phyloP scores from a whole-genome alignment of 441 rosid genomes.

The Populus tomentosa region DNA sequence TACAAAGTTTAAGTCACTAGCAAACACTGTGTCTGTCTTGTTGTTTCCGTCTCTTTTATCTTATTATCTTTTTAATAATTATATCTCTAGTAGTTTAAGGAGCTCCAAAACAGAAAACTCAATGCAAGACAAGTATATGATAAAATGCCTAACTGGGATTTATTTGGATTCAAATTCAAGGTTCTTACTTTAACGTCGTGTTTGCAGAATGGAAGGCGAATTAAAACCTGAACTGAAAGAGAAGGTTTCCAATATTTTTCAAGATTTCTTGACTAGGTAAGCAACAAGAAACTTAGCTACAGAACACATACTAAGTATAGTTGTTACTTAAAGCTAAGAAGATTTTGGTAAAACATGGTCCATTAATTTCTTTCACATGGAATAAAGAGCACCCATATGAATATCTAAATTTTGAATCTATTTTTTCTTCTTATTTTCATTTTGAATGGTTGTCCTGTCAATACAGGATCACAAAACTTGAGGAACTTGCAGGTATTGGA shows the following conservation, averaged over 20 bases:
- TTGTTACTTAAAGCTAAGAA: not conserved
- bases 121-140: not conserved
- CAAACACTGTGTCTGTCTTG: not conserved
- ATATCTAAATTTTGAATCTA: not conserved
- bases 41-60: not conserved
- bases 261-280: slow-evolving; percentile 57
- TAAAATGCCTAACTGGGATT: not conserved
- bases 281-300: not conserved
- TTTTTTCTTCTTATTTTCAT: not conserved
- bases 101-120: not conserved
- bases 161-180: not conserved
- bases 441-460: not conserved
- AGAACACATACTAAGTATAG: not conserved
- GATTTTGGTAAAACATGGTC: not conserved
- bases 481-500: slow-evolving; percentile 52
- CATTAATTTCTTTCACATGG: not conserved
- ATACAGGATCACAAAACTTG: slow-evolving; percentile 58
- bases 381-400: not conserved
- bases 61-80: not conserved
- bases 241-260: slow-evolving; percentile 36
- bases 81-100: not conserved
- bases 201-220: slow-evolving; percentile 17
- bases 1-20: not conserved
- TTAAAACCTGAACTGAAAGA: slow-evolving; percentile 28
- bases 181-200: not conserved